Conservation (phyloP, 495 filamentous ascomycete species). For the Annulohypoxylon stygium region DNA sequence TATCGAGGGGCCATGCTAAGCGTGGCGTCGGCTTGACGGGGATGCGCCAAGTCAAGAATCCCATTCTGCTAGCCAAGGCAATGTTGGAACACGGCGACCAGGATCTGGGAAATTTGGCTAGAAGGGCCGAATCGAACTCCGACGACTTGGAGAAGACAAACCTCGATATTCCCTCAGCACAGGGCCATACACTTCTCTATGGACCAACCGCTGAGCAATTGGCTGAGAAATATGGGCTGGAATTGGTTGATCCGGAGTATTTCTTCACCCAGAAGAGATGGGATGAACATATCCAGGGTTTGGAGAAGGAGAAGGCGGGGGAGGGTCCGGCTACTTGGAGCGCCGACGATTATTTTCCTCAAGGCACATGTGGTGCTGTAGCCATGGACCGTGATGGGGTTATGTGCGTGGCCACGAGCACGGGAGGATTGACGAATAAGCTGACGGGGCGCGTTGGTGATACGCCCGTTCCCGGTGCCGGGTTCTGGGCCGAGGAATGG, state of each 20-base stretch:
- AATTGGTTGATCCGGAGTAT: slow-evolving; percentile 75
- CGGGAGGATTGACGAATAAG: slow-evolving; percentile 92
- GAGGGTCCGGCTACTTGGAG: slow-evolving; percentile 56
- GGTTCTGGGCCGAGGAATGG: slow-evolving; percentile 93
- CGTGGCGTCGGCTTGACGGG: slow-evolving; percentile 81
- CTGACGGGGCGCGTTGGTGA: slow-evolving; percentile 86
- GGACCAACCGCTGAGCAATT: slow-evolving; percentile 75
- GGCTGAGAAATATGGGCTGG: slow-evolving; percentile 74
- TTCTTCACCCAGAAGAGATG: slow-evolving; percentile 84
- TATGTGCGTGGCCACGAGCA: slow-evolving; percentile 84
- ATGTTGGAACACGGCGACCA: slow-evolving; percentile 74
- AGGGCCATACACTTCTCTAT: slow-evolving; percentile 77
- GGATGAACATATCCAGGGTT: slow-evolving; percentile 81
- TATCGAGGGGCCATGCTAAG: slow-evolving; percentile 78
- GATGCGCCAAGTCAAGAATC: slow-evolving; percentile 79
- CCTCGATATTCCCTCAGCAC: slow-evolving; percentile 60
- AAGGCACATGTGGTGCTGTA: slow-evolving; percentile 88
- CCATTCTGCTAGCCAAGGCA: slow-evolving; percentile 79
- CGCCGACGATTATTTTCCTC: slow-evolving; percentile 74
- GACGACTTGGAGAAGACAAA: slow-evolving; percentile 25
- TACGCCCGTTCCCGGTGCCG: slow-evolving; percentile 86
- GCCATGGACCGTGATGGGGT: slow-evolving; percentile 79
- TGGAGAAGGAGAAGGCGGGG: slow-evolving; percentile 65
- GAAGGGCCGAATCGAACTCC: slow-evolving; percentile 2
- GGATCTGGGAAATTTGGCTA: slow-evolving; percentile 51